Percentiles rank a stretch among this genome's conserved stretches.
Conservation (phyloP, 164 flowering plant genomes). For the Kingdonia uniflora region DNA sequence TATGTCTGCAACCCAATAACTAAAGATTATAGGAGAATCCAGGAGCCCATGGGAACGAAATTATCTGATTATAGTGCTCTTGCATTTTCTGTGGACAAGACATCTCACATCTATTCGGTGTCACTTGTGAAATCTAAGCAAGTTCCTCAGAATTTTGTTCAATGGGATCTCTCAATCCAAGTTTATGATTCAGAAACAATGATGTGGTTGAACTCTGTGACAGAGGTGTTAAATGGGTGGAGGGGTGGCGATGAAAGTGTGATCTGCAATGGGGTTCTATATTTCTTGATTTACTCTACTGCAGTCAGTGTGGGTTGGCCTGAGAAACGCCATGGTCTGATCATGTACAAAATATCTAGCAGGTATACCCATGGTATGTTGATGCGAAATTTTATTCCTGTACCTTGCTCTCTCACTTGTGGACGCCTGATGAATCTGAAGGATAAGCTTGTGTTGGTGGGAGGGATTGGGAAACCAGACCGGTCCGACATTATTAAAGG, state of each 20-base stretch:
- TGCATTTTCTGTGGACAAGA: conserved; percentile 50
- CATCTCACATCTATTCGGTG: conserved; percentile 35
- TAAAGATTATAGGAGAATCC: conserved; percentile 31
- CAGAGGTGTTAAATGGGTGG: conserved; percentile 84
- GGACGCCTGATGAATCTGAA: conserved; percentile 84
- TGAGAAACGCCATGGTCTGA: conserved; percentile 65
- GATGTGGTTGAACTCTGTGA: conserved; percentile 49
- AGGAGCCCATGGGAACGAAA: conserved; percentile 53
- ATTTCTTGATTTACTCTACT: conserved; percentile 72
- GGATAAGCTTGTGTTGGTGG: conserved; percentile 84
- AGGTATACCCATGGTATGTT: conserved; percentile 35
- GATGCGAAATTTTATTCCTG: conserved; percentile 48
- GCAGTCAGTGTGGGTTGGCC: conserved; percentile 34
- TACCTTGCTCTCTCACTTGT: conserved; percentile 82
- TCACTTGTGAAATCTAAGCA: conserved; percentile 75
- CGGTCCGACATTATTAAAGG: conserved; percentile 82
- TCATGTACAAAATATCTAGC: conserved; percentile 45
- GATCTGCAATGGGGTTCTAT: conserved; percentile 63
- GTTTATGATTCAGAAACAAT: conserved; percentile 50
- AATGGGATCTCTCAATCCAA: conserved; percentile 80
- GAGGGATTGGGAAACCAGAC: conserved; percentile 85
- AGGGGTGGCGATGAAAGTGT: conserved; percentile 88
- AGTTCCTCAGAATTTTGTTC: conserved; percentile 63
- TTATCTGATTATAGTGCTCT: conserved; percentile 71
- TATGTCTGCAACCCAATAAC: conserved; percentile 82